phyloP scores from a whole-genome alignment of 176 grass and related monocot genomes.

The Phoenix roebelenii region DNA sequence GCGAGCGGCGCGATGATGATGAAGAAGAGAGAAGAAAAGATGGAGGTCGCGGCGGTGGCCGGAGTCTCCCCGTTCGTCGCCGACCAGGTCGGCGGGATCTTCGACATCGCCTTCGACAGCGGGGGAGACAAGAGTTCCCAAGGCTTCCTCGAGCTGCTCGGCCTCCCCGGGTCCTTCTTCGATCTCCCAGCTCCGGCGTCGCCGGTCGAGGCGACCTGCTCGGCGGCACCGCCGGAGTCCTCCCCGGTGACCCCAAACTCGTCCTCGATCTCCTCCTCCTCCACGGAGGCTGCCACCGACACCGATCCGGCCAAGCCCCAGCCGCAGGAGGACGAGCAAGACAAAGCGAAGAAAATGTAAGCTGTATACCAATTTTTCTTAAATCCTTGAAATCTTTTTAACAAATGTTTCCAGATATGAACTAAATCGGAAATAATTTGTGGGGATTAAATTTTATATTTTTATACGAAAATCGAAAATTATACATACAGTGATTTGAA shows the following conservation, averaged over 20 bases:
- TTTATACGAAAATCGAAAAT: too few species aligned
- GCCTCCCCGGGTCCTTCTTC: background rate
- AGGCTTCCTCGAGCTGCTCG: conserved; percentile 12
- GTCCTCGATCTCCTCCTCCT: conserved; percentile 16
- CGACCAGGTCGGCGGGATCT: background rate
- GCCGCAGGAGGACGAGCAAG: background rate
- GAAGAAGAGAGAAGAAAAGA: conserved; percentile 7
- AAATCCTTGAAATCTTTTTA: too few species aligned
- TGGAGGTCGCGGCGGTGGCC: background rate
- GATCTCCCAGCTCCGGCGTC: background rate
- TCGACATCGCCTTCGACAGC: background rate
- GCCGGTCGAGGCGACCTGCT: background rate
- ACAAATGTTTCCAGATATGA: too few species aligned
- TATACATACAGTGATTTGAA: too few species aligned
- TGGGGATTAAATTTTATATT: too few species aligned
- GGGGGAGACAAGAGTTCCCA: background rate
- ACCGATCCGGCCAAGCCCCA: background rate
- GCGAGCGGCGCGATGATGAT: conserved; percentile 3
- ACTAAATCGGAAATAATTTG: too few species aligned
- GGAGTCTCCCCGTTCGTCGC: background rate
- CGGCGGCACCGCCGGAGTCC: background rate
- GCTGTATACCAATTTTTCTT: too few species aligned
- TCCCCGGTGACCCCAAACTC: background rate
- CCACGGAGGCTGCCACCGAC: conserved; percentile 2
- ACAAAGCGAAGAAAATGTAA: background rate